phyloP scores from a whole-genome alignment of 73 alveolate genomes.

The Paramecium tetraurelia region DNA sequence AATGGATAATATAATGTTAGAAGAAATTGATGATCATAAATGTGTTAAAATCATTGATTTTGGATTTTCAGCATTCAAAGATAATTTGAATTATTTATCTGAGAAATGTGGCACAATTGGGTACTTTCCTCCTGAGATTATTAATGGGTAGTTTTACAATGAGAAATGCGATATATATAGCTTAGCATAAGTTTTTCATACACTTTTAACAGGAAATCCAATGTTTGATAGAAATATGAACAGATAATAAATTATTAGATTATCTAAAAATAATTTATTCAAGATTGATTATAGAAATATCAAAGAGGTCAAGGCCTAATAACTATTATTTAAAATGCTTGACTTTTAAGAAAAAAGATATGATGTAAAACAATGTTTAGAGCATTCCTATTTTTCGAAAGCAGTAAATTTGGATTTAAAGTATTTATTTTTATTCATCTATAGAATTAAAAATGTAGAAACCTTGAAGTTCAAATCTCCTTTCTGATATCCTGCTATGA shows the following conservation, averaged over 20 bases:
- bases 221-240: background rate
- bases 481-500: background rate
- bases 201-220: background rate
- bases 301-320: background rate
- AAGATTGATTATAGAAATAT: background rate
- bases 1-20: slow-evolving; percentile 35
- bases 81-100: background rate
- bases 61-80: background rate
- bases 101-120: background rate
- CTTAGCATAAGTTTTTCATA: background rate
- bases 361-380: background rate
- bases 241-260: background rate
- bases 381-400: background rate
- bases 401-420: background rate
- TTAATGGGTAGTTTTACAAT: background rate
- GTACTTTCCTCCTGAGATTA: background rate
- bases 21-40: background rate
- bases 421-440: background rate
- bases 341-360: background rate
- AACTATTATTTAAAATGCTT: background rate
- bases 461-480: background rate
- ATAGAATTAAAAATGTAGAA: background rate
- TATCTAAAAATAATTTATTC: background rate
- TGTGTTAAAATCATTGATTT: background rate
- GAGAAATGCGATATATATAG: background rate